Evolutionary conservation across 2,329 filamentous ascomycete genomes (phyloP).

Genomic region (Ciborinia camelliae): DNA sequence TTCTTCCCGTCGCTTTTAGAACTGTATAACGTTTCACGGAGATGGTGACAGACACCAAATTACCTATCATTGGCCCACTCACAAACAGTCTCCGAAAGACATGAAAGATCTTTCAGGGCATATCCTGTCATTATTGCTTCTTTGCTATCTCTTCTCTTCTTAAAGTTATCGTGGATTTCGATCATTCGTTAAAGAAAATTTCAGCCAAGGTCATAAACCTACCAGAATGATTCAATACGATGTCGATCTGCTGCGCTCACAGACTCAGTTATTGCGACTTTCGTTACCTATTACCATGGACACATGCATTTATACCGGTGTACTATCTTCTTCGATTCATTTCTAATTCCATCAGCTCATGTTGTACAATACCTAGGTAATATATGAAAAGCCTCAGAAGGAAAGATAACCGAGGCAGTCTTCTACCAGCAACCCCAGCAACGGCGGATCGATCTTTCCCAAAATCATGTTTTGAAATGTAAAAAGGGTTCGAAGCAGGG

Average conservation of each 20-base stretch:
- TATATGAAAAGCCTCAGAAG: neutral
- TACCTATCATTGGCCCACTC: constrained; percentile 9
- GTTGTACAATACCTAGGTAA: constrained; percentile 1
- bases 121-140: constrained; percentile 12
- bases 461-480: neutral
- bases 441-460: constrained; percentile 11
- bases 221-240: constrained; percentile 11
- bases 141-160: neutral
- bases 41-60: neutral
- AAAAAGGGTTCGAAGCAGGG: neutral
- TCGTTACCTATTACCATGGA: neutral
- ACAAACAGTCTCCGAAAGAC: neutral
- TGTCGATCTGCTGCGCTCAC: constrained; percentile 5
- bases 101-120: constrained; percentile 11
- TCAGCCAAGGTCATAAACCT: constrained; percentile 15
- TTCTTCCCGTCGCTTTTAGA: neutral
- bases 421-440: neutral
- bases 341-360: neutral
- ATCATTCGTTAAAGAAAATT: constrained; percentile 12
- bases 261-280: constrained; percentile 4
- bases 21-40: constrained; percentile 14
- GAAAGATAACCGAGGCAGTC: constrained; percentile 8
- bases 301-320: neutral
- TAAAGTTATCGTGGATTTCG: constrained; percentile 15
- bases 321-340: neutral